Evolutionary conservation across 331 rosid genomes (phyloP).

Genomic region (Telfairia occidentalis): DNA sequence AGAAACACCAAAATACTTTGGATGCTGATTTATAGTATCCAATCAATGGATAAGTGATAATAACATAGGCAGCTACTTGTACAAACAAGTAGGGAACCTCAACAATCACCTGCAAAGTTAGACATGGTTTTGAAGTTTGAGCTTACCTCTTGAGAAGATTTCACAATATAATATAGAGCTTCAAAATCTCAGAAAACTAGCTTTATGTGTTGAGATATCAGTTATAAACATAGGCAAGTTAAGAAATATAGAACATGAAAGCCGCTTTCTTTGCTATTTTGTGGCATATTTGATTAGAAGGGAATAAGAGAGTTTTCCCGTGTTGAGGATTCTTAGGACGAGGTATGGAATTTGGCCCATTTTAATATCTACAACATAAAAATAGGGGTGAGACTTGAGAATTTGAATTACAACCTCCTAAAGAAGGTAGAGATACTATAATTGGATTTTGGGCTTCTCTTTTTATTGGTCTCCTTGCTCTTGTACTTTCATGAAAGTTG

Average conservation of each 20-base stretch:
- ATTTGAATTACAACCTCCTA: too few species aligned
- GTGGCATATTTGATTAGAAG: neutral
- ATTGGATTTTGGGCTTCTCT: neutral
- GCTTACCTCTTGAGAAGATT: neutral
- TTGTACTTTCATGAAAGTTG: neutral
- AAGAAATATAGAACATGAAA: neutral
- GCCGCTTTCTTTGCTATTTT: neutral
- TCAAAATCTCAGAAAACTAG: neutral
- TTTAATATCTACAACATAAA: too few species aligned
- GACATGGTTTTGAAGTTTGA: neutral
- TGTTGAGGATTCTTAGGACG: too few species aligned
- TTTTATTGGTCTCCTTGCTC: neutral
- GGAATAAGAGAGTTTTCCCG: too few species aligned
- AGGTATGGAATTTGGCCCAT: too few species aligned
- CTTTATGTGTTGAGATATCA: neutral
- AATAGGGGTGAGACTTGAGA: too few species aligned
- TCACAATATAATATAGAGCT: neutral
- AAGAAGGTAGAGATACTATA: too few species aligned
- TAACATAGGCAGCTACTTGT: conserved; percentile 50
- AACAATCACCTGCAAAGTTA: conserved; percentile 46
- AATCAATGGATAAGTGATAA: conserved; percentile 69
- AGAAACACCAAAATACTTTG: conserved; percentile 75
- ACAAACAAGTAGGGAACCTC: conserved; percentile 71
- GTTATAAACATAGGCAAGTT: neutral
- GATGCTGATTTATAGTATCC: conserved; percentile 50